These are phyloP conservation scores for Oenanthe sinensis DNA, from an alignment of 129 eudicot species.

Conservation along the genomic window DNA sequence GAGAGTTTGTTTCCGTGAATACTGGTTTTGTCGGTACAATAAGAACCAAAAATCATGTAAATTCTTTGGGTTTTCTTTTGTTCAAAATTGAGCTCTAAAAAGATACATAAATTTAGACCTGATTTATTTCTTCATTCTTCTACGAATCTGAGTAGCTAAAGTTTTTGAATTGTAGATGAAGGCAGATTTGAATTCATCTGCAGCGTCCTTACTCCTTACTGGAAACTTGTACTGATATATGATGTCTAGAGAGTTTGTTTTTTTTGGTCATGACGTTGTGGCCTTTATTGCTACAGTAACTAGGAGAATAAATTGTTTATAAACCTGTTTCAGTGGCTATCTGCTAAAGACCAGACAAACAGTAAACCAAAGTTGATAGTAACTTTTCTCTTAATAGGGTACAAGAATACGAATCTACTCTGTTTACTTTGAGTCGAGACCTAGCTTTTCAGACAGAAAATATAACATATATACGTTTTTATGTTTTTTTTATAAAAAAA, in stretches of 20 bases:
- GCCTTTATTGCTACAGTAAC: not conserved
- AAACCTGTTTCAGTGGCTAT: not conserved
- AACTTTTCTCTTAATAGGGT: constrained; percentile 5
- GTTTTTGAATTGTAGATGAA: not conserved
- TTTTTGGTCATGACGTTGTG: not conserved
- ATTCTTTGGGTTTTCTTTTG: not conserved
- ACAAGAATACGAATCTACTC: constrained; percentile 1
- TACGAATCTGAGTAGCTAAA: not conserved
- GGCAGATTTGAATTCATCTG: not conserved
- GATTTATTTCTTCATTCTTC: not conserved
- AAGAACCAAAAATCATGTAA: not conserved
- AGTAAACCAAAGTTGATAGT: not conserved
- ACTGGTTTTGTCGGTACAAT: not conserved
- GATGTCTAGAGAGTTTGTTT: not conserved
- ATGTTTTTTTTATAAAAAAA: too few species aligned
- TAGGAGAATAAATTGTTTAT: not conserved
- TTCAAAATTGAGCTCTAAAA: not conserved
- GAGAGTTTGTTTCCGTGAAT: not conserved
- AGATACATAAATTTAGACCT: not conserved
- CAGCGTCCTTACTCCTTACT: not conserved
- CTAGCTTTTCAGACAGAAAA: not conserved
- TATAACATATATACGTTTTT: not conserved
- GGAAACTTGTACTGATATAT: constrained; percentile 5
- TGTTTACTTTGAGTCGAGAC: not conserved
- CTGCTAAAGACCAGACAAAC: constrained; percentile 3